Evolutionary conservation across 306 rosid species (phyloP), one percentile per base, ranked within the genome.

Genomic region (Prosopis cineraria): DNA sequence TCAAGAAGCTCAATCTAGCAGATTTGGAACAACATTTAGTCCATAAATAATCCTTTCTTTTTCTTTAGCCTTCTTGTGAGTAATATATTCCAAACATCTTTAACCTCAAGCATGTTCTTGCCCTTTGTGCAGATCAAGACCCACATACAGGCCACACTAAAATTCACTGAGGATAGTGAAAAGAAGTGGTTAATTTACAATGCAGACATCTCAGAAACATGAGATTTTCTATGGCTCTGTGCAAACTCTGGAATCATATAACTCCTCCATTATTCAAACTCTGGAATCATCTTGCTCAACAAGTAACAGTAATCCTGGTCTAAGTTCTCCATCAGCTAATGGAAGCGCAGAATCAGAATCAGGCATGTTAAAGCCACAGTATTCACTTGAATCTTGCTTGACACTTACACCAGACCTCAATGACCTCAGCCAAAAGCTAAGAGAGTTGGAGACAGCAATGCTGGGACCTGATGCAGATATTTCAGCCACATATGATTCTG

Each of bases 401-500:
- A 84, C 92, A 44, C 88, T 78, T 68, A 84, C 92, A 44, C 88
- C 85, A 50, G 89, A 80, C 29, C 73, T 76, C 0, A 82, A 84
- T 85, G 96, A 84, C 79, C 72, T 94, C 83, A 83, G 86, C 83
- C 91, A 87, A 87, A 94, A 92, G 88, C 88, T 92, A 75, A 82
- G 88, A 68, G 98, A 94, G 80, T 80, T 94, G 24, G 97, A 94
- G 83, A 89, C 85, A 34, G 92, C 78, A 65, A 90, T 94, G 93
- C 85, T 90, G 13, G 98, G 95, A 84, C 71, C 86, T 58, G 97
- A 90, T 82, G 72, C 79, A n/a, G 91, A 90, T 73, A 55, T 58
- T 39, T 72, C 80, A 36, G 91, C 85, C 34, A 45, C 63, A 68
- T 82, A 50, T 67, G 60, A 78, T 66, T 19, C 60, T 70, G 77